Percentiles rank a stretch among this genome's conserved stretches.
phyloP scores from a whole-genome alignment of 176 grass and related monocot species.

The Guadua angustifolia region DNA sequence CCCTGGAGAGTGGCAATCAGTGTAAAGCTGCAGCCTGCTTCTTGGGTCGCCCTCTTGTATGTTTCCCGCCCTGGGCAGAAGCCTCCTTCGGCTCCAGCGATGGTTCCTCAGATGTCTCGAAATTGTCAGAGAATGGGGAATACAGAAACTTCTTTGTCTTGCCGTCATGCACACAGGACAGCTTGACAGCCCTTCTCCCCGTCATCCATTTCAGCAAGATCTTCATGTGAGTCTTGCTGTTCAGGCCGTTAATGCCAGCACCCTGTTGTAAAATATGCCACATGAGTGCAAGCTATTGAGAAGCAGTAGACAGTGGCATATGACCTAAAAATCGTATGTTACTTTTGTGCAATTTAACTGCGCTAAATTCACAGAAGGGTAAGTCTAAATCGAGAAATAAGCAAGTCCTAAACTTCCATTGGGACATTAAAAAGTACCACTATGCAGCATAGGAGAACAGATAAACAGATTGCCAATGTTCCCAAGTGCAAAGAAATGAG shows the following conservation, averaged over 20 bases:
- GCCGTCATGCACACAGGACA: conserved; percentile 50
- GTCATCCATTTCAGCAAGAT: conserved; percentile 87
- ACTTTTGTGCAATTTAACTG: not conserved
- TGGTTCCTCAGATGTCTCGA: not conserved
- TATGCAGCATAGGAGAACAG: not conserved
- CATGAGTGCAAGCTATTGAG: not conserved
- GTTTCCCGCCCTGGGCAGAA: not conserved
- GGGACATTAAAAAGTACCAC: not conserved
- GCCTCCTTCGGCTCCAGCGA: not conserved
- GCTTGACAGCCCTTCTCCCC: conserved; percentile 60
- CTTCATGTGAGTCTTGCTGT: conserved; percentile 91
- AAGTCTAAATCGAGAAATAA: not conserved
- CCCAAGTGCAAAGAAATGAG: not conserved
- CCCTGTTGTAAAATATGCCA: conserved; percentile 45
- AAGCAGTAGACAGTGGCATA: not conserved
- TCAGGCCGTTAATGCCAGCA: conserved; percentile 57
- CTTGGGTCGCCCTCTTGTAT: conserved; percentile 21
- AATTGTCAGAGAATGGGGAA: conserved; percentile 40
- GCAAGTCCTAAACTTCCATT: not conserved
- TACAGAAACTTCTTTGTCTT: conserved; percentile 68
- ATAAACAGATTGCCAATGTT: not conserved
- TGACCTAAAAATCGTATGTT: not conserved
- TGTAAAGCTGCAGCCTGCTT: conserved; percentile 15
- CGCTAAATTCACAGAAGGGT: not conserved
- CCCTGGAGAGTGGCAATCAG: not conserved